Base-by-base conservation (phyloP, 139 green algal species). In the Picochlorum sp. region DNA sequence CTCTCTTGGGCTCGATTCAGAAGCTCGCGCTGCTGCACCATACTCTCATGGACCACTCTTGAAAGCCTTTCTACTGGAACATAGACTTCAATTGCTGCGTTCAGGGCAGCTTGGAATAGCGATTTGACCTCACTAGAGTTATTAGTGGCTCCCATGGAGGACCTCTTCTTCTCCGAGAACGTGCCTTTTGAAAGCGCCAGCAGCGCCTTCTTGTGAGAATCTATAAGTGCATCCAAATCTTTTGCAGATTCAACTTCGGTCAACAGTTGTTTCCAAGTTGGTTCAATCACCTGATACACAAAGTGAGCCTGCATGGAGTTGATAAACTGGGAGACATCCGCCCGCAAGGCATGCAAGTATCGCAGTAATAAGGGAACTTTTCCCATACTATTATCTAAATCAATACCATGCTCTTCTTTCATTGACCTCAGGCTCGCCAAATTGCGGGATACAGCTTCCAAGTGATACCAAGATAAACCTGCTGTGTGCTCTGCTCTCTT, bases 271-370 rank as follows among this genome's bases (percentile, higher is more conserved):
- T 53, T 37, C 81, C 82, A 89, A 14, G 70, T 65, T 5, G 44
- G 55, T 56, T 93, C 81, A 61, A 89, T 60, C 26, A 85, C 85
- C 64, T 96, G 89, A 53, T 91, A 90, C 76, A 87, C 85, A 55
- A 95, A 76, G 79, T 97, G 95, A 74, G 87, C 84, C 79, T 96
- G 86, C 65, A 97, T 74, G 78, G 90, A 90, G 45, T 69, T 85
- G 13, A 68, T 76, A 51, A 97, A 91, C 68, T 94, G 83, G 12
- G 74, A 74, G 83, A 96, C 94, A 45, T 96, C 87, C 31, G 58
- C 75, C 13, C 89, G 73, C 36, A 90, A 55, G 26, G 59, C 61
- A 49, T 95, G 77, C 65, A 74, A 88, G 36, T 57, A 54, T 3
- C 74, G 71, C 59, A 87, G 56, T 45, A 81, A 41, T 4, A 40